phyloP scores from a whole-genome alignment of 148 eudicot genomes.

The Rhododendron vialii region DNA sequence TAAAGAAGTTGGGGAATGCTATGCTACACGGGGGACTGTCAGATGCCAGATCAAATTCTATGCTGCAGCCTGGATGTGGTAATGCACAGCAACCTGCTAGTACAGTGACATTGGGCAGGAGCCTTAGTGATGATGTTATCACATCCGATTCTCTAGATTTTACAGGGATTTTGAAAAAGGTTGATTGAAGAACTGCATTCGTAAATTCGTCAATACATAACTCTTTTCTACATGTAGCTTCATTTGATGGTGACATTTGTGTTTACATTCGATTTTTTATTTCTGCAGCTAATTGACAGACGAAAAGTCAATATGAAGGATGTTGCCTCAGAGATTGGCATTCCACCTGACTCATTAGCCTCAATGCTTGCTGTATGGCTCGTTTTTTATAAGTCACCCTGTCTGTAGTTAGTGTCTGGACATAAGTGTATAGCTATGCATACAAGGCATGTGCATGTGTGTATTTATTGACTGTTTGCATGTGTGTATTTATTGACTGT shows the following conservation, averaged over 20 bases:
- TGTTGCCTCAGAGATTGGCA: conserved; percentile 64
- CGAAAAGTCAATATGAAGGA: conserved; percentile 67
- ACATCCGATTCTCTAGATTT: conserved; percentile 38
- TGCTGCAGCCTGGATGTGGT: conserved; percentile 32
- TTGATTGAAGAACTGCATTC: conserved; percentile 11
- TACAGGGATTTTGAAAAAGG: conserved; percentile 60
- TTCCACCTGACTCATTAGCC: conserved; percentile 54
- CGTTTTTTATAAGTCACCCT: conserved; percentile 5
- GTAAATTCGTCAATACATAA: neutral
- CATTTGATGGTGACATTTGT: neutral
- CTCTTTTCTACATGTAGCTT: neutral
- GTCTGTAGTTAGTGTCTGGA: conserved; percentile 17
- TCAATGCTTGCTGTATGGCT: conserved; percentile 56
- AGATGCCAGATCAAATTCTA: conserved; percentile 25
- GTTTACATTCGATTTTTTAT: conserved; percentile 3
- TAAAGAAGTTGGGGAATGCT: conserved; percentile 27
- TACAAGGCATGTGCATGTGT: neutral
- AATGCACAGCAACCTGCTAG: conserved; percentile 25
- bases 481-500: neutral
- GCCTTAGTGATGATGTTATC: conserved; percentile 28
- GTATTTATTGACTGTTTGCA: neutral
- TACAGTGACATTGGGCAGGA: conserved; percentile 17
- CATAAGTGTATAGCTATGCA: neutral
- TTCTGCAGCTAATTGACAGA: conserved; percentile 63
- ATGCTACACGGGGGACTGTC: conserved; percentile 23